Percentiles rank a stretch among this genome's conserved stretches.
phyloP scores from a whole-genome alignment of 2,329 filamentous ascomycete species.

The Cercospora sp. region DNA sequence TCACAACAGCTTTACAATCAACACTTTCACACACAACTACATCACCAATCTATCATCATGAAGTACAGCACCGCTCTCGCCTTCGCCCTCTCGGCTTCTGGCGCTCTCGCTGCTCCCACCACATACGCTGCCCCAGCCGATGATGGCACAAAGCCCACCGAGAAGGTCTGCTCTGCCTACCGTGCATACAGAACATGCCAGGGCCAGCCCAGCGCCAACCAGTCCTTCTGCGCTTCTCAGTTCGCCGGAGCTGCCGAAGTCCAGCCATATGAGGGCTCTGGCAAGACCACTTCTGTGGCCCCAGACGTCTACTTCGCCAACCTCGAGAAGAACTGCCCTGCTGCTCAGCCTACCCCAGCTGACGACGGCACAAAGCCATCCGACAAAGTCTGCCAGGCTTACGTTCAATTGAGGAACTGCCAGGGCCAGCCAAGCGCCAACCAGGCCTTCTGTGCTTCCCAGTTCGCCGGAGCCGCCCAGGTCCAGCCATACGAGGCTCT shows the following conservation, averaged over 20 bases:
- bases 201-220: not conserved
- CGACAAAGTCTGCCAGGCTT: not conserved
- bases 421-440: not conserved
- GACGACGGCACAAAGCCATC: slow-evolving; percentile 7
- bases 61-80: slow-evolving; percentile 23
- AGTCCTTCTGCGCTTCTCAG: not conserved
- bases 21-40: not conserved
- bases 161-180: not conserved
- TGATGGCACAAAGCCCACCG: slow-evolving; percentile 3
- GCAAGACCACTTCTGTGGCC: not conserved
- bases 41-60: slow-evolving; percentile 16
- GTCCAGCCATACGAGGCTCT: not conserved
- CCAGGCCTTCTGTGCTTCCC: not conserved
- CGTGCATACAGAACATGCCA: not conserved
- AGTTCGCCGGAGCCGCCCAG: not conserved
- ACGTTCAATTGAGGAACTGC: not conserved
- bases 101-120: slow-evolving; percentile 19
- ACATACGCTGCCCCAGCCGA: not conserved
- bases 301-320: not conserved
- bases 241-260: not conserved
- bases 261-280: not conserved
- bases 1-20: not conserved
- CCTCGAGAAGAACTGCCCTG: not conserved
- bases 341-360: not conserved
- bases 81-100: slow-evolving; percentile 16